Percentiles rank a stretch among this genome's conserved stretches.
Conservation (phyloP, 225 moss, liverwort and hornwort species). For the Asterella californica region DNA sequence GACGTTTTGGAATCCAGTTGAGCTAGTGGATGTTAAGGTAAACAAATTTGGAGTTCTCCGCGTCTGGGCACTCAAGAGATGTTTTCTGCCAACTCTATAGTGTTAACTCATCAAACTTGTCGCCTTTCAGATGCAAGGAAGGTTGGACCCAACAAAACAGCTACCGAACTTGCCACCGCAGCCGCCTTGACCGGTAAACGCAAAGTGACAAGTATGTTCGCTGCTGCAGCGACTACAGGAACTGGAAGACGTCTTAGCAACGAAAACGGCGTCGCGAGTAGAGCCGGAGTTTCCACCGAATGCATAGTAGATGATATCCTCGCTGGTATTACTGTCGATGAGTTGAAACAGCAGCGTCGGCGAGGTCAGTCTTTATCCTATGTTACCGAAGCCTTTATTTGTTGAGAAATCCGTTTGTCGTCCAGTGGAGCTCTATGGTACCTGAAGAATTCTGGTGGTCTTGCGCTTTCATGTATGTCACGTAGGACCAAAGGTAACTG, state of each 20-base stretch:
- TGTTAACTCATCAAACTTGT: background rate
- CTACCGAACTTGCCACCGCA: constrained; percentile 82
- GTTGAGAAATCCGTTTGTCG: too few relatives aligned
- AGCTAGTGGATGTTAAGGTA: too few relatives aligned
- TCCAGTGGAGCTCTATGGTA: background rate
- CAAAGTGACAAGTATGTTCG: constrained; percentile 84
- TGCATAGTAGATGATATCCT: constrained; percentile 84
- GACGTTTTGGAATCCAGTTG: too few relatives aligned
- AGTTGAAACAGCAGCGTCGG: constrained; percentile 46
- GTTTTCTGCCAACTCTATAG: too few relatives aligned
- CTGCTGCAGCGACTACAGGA: constrained; percentile 68
- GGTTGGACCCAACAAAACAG: constrained; percentile 61
- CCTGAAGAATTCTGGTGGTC: background rate
- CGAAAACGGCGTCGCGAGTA: constrained; percentile 48
- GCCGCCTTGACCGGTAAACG: constrained; percentile 86
- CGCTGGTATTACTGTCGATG: constrained; percentile 61
- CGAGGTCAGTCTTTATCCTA: constrained; percentile 29
- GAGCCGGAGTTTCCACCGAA: constrained; percentile 50
- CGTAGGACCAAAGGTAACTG: background rate
- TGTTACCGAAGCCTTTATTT: background rate
- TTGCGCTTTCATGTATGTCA: background rate
- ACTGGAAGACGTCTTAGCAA: constrained; percentile 55
- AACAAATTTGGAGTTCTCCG: too few relatives aligned
- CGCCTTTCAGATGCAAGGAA: constrained; percentile 38
- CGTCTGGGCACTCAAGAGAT: too few relatives aligned